Percentiles rank a stretch among this genome's conserved stretches.
These are phyloP conservation scores for Coniochaeta ligniaria DNA, from an alignment of 2,329 filamentous ascomycete genomes.

Conservation along the genomic window DNA sequence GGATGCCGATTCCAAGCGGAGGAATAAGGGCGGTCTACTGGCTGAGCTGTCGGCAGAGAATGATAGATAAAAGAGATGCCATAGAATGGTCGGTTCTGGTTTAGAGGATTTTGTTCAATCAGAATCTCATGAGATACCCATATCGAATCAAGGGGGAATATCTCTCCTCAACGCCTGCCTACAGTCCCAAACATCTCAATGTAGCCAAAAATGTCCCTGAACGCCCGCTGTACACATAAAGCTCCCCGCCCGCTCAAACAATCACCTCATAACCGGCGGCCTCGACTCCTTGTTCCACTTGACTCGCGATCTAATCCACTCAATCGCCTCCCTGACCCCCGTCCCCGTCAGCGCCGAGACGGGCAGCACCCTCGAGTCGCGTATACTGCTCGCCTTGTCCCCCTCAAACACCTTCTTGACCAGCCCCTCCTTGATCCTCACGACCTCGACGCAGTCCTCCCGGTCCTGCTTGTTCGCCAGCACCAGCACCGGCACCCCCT, in stretches of 20 bases:
- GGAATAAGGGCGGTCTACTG: slow-evolving; percentile 71
- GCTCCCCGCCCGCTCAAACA: not conserved
- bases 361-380: slow-evolving; percentile 86
- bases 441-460: slow-evolving; percentile 95
- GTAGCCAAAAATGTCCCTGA: not conserved
- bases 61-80: slow-evolving; percentile 49
- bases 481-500: slow-evolving; percentile 85
- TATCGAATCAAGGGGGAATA: slow-evolving; percentile 6
- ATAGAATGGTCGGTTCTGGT: slow-evolving; percentile 2
- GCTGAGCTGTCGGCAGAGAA: slow-evolving; percentile 79
- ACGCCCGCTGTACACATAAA: slow-evolving; percentile 1
- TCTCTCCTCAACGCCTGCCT: not conserved
- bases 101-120: slow-evolving; percentile 1
- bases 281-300: slow-evolving; percentile 95
- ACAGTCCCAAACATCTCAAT: not conserved
- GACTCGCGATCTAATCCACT: slow-evolving; percentile 87
- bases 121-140: slow-evolving; percentile 27
- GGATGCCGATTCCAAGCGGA: slow-evolving; percentile 68
- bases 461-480: slow-evolving; percentile 97
- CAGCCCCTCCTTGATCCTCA: slow-evolving; percentile 92
- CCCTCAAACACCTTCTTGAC: slow-evolving; percentile 95
- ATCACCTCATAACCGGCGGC: slow-evolving; percentile 85
- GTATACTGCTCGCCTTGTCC: slow-evolving; percentile 75
- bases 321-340: slow-evolving; percentile 90
- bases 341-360: slow-evolving; percentile 84